Conservation (phyloP, 352 stramenopile genomes). For the Paralagenidium karlingii region DNA sequence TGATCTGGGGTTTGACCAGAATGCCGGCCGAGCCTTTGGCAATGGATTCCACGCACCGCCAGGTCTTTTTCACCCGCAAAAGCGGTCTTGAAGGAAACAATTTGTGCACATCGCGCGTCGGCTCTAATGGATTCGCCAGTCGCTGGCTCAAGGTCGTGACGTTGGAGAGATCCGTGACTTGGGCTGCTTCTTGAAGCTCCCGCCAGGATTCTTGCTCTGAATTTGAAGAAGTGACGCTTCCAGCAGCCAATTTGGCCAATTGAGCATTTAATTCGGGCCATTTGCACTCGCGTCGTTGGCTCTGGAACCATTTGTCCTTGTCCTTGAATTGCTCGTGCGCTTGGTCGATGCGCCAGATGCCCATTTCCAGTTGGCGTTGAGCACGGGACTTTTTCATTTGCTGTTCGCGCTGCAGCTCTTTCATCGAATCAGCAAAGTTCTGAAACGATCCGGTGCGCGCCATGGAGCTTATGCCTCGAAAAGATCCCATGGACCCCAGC, state of each 20-base stretch:
- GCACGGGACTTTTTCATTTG: slow-evolving; percentile 72
- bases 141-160: slow-evolving; percentile 49
- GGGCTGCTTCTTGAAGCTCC: slow-evolving; percentile 11
- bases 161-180: slow-evolving; percentile 22
- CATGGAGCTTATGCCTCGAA: no score
- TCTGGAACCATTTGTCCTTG: slow-evolving; percentile 39
- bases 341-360: slow-evolving; percentile 60
- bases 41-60: slow-evolving; percentile 78
- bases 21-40: slow-evolving; percentile 60
- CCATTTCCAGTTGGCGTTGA: slow-evolving; percentile 58
- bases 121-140: slow-evolving; percentile 48
- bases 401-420: slow-evolving; percentile 67
- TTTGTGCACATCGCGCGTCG: slow-evolving; percentile 24
- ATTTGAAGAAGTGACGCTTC: slow-evolving; percentile 6
- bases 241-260: slow-evolving; percentile 11
- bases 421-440: slow-evolving; percentile 52
- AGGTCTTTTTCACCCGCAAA: slow-evolving; percentile 72
- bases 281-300: slow-evolving; percentile 40
- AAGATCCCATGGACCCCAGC: no score
- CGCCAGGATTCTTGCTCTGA: slow-evolving; percentile 7
- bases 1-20: slow-evolving; percentile 86
- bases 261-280: slow-evolving; percentile 43
- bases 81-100: slow-evolving; percentile 53
- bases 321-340: slow-evolving; percentile 30
- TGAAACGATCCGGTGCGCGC: slow-evolving; percentile 18